Base-by-base conservation (phyloP, 2,329 filamentous ascomycete species). In the Ophiostoma quercus region DNA sequence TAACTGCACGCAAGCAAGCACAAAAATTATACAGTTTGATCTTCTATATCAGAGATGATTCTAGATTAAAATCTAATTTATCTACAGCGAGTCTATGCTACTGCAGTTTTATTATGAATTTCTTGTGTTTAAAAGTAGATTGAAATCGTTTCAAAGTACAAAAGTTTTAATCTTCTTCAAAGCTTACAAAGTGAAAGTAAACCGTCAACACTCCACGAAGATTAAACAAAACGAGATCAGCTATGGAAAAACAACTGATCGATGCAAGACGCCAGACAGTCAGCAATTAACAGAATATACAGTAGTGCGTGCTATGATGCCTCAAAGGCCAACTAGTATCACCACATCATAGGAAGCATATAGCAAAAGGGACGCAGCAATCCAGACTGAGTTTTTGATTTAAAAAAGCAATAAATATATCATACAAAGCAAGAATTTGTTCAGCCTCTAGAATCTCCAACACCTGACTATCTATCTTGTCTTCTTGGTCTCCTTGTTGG, bases 401-500 rank as follows among this genome's bases (percentile, higher is more conserved):
- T n/a, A 9, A 29, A 9, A 29, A 3, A 12, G 6, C 16, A 25
- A 57, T 47, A 7, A 19, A 19, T 16, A 47, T 47, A 43, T 29
- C 25, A 8, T 34, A 34, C 16, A 25, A 57, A n/a, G 11, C 22
- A 29, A 3, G 9, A 25, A 22, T 16, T 8, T 57, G n/a, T 29
- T 25, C 11, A 9, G 37, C 39, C 19, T 54, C 8, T 32, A 41
- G 11, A 41, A 41, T 41, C 5, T 12, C 9, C 9, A 14, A 41
- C 12, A 9, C 9, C 39, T 41, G 9, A 47, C 14, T 29, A 22
- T 9, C 76, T 74, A 84, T 73, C 81, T 78, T 63, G 82, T 79
- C 76, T 87, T 87, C 79, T 85, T 87, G 68, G 75, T 78, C 69
- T 83, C 76, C 74, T 80, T 74, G 32, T 39, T 67, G 8, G 47